Base-by-base conservation (phyloP, 2,329 filamentous ascomycete genomes). In the Fusarium metavorans region DNA sequence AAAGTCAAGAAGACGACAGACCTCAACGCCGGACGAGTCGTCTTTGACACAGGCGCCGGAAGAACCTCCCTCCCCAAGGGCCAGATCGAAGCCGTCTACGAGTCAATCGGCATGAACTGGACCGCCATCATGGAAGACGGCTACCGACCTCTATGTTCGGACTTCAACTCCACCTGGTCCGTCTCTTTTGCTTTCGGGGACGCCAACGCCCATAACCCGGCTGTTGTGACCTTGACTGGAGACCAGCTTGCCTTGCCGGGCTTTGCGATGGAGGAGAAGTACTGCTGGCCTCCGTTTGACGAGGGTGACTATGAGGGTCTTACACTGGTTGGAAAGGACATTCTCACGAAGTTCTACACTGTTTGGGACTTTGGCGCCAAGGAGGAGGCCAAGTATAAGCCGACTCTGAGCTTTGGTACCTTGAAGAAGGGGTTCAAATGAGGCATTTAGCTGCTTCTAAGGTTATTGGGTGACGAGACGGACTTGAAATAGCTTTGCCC, bases 271-370 rank as follows among this genome's bases (percentile, higher is more conserved):
- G 70, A 78, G 32, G 77, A 78, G 4, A 80, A 81, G 50, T 80
- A 78, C 8, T 84, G 82, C 81, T 81, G 78, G 78, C 82, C 82
- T 30, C 82, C 82, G 0, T 83, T 84, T 54, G 77, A 82, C 14
- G 67, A 73, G 23, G 73, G 78, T 30, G 72, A 73, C 3, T 11
- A 25, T 13, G 65, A 79, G 16, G 74, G 75, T 1, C 79, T 83
- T 64, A 78, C 79, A 34, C 76, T 83, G 9, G 72, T 84, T n/a
- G 82, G 82, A 3, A 77, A 74, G 10, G 64, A 75, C 13, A 75
- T 82, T 54, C 69, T 84, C 64, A 39, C 68, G 14, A 78, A 80
- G 58, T 78, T 82, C 37, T 84, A 83, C 70, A 81, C 81, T 5
- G 77, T 82, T 3, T 82, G 76, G 70, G 82, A 83, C 69, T 83